A percentile compares a stretch with the other conserved stretches of the same genome.
These are phyloP conservation scores for Termitomyces sp. DNA, from an alignment of 768 basidiomycete species.

Conservation along the genomic window DNA sequence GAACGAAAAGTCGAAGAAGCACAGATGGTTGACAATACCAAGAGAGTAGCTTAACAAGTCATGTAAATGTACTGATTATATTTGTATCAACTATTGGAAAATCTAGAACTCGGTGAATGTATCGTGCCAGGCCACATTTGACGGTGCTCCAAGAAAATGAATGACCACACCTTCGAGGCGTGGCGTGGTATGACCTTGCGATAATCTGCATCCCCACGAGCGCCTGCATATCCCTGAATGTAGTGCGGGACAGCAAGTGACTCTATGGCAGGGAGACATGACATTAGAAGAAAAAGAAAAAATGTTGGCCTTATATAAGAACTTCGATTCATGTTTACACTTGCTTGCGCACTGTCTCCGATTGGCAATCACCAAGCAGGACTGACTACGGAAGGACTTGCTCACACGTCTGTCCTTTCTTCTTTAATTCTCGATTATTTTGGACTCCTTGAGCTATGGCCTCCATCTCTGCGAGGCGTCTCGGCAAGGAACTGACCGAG, in stretches of 20 bases:
- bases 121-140: conserved; percentile 23
- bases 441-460: conserved; percentile 34
- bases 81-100: background rate
- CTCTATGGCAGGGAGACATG: conserved; percentile 62
- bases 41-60: background rate
- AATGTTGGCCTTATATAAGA: conserved; percentile 19
- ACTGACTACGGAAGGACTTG: background rate
- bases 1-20: conserved; percentile 40
- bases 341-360: conserved; percentile 9
- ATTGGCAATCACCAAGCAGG: background rate
- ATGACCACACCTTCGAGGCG: conserved; percentile 15
- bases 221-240: conserved; percentile 49
- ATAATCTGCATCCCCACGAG: conserved; percentile 64
- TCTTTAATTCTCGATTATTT: background rate
- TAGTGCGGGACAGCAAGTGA: conserved; percentile 51
- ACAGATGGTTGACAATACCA: conserved; percentile 22
- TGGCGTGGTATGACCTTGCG: conserved; percentile 22
- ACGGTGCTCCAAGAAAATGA: conserved; percentile 18
- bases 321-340: conserved; percentile 2
- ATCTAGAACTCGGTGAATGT: conserved; percentile 14
- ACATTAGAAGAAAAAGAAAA: conserved; percentile 24
- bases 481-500: conserved; percentile 69
- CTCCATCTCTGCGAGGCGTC: conserved; percentile 57
- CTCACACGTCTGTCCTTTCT: background rate
- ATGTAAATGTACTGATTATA: conserved; percentile 1